These are phyloP conservation scores for Puccinia coronata DNA, from an alignment of 1,284 basidiomycete genomes.

Conservation along the genomic window DNA sequence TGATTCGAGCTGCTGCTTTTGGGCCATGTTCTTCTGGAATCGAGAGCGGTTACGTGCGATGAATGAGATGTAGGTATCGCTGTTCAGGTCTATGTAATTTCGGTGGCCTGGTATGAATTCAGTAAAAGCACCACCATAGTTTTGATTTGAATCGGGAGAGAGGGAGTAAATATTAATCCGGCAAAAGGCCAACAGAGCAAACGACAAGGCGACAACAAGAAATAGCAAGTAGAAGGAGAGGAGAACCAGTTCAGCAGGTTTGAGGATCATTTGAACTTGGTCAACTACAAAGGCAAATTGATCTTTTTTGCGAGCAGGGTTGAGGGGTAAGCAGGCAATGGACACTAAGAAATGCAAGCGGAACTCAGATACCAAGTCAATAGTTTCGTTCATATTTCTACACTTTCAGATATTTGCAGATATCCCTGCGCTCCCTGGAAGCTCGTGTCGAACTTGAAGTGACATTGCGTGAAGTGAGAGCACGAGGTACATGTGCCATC, in stretches of 20 bases:
- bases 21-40: slow-evolving; percentile 3
- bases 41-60: background rate
- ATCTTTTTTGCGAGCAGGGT: background rate
- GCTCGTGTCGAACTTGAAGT: background rate
- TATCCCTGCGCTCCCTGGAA: slow-evolving; percentile 9
- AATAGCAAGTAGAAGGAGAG: slow-evolving; percentile 13
- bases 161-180: slow-evolving; percentile 3
- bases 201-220: slow-evolving; percentile 1
- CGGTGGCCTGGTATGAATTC: background rate
- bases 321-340: background rate
- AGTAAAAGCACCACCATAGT: background rate
- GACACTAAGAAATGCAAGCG: background rate
- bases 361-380: background rate
- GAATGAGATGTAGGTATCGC: background rate
- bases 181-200: slow-evolving; percentile 8
- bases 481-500: background rate
- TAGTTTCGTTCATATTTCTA: too few species aligned
- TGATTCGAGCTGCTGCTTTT: slow-evolving; percentile 13
- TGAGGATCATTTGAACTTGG: background rate
- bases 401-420: background rate
- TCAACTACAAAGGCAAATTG: background rate
- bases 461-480: background rate
- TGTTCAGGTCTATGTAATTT: background rate
- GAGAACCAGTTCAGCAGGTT: background rate
- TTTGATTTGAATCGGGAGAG: background rate